Evolutionary conservation across 805 yeast genomes (phyloP).

Genomic region (Groenewaldozyma salmanticensis): DNA sequence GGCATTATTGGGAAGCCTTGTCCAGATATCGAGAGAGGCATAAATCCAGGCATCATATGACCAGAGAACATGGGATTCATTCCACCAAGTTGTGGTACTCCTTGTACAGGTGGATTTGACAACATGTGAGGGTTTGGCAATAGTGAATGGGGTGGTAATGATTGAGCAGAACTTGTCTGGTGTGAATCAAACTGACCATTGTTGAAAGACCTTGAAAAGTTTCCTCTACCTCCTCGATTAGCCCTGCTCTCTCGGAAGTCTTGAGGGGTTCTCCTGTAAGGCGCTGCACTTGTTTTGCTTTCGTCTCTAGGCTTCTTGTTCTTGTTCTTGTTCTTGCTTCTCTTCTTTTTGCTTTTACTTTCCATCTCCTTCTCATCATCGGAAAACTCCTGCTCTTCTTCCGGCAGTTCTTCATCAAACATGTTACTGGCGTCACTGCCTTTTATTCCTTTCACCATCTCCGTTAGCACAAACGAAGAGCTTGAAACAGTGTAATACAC

Average conservation of each 20-base stretch:
- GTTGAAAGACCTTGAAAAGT: not conserved
- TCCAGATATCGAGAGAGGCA: too few relatives aligned
- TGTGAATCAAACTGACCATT: not conserved
- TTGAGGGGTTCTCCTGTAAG: slow-evolving; percentile 1
- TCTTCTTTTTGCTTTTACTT: slow-evolving; percentile 54
- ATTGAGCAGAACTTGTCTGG: not conserved
- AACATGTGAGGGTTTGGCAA: too few relatives aligned
- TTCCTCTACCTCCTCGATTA: not conserved
- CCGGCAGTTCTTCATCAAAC: slow-evolving; percentile 89
- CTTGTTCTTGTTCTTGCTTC: slow-evolving; percentile 39
- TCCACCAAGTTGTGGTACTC: too few relatives aligned
- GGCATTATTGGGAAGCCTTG: too few relatives aligned
- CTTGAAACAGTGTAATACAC: slow-evolving; percentile 74
- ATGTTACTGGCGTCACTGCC: slow-evolving; percentile 95
- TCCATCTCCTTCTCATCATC: slow-evolving; percentile 86
- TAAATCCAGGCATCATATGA: too few relatives aligned
- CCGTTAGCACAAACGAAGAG: slow-evolving; percentile 71
- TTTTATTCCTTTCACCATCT: slow-evolving; percentile 53
- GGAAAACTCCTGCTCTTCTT: slow-evolving; percentile 88
- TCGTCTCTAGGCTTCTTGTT: too few relatives aligned
- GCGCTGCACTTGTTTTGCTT: slow-evolving; percentile 1
- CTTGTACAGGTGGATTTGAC: too few relatives aligned
- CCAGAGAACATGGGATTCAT: too few relatives aligned
- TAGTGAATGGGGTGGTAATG: too few relatives aligned
- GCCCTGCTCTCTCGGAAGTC: not conserved